Evolutionary conservation across 148 eudicot species (phyloP).

Genomic region (Heliosperma pusillum): DNA sequence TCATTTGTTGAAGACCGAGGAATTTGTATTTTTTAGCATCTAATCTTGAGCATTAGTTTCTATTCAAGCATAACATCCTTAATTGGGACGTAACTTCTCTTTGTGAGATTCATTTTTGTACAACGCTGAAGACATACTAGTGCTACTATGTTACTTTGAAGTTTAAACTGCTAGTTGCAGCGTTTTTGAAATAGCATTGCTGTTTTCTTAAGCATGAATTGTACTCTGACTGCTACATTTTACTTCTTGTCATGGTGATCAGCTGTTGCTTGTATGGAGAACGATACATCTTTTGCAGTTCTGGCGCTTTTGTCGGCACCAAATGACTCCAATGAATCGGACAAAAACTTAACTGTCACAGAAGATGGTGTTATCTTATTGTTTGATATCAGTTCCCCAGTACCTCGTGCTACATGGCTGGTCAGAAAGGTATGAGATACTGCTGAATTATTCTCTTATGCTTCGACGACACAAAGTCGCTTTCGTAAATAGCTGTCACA

Average conservation of each 20-base stretch:
- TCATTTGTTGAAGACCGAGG: no score
- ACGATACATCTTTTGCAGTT: constrained; percentile 65
- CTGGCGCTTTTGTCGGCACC: constrained; percentile 54
- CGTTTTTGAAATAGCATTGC: not conserved
- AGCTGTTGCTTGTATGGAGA: constrained; percentile 63
- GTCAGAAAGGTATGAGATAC: constrained; percentile 60
- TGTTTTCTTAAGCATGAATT: not conserved
- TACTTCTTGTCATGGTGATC: constrained; percentile 27
- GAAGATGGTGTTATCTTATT: constrained; percentile 58
- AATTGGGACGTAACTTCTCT: no score
- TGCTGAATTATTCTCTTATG: not conserved
- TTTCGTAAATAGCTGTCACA: not conserved
- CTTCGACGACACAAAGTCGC: not conserved
- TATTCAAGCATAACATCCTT: no score
- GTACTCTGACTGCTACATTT: not conserved
- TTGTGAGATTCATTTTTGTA: no score
- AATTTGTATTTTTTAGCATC: no score
- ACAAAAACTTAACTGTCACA: constrained; percentile 22
- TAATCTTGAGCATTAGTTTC: no score
- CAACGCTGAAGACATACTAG: no score
- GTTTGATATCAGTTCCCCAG: constrained; percentile 55
- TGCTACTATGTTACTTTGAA: no score
- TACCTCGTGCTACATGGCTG: constrained; percentile 71
- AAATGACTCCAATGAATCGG: constrained; percentile 23
- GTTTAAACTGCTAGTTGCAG: no score